Base-by-base conservation (phyloP, 2,329 filamentous ascomycete genomes). In the Torrubiellomyces zombiae region DNA sequence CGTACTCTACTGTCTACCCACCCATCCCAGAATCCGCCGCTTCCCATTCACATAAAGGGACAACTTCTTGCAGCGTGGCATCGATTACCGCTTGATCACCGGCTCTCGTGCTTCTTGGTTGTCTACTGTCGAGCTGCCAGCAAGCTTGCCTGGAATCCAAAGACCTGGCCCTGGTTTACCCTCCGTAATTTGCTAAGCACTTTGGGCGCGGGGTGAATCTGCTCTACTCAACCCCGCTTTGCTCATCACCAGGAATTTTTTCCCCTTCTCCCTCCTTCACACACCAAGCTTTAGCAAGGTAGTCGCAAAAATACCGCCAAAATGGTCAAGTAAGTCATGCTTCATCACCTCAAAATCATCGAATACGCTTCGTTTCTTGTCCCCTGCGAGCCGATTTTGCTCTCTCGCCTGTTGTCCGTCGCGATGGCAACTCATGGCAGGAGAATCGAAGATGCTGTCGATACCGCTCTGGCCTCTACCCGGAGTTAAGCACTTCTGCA, bases 321-420 rank as follows among this genome's bases (percentile, higher is more conserved):
- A 59, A 98, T 98, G 89, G 89, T 98, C 60, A 94, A 95, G 85
- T 94, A 78, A 78, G 85, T 86, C n/a, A 11, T 2, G 9, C 18
- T 7, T 20, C 18, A 10, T 20, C 3, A n/a, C n/a, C 15, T 20
- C 19, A 25, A n/a, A n/a, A n/a, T n/a, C n/a, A n/a, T n/a, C n/a
- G n/a, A n/a, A n/a, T n/a, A n/a, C n/a, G n/a, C n/a, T n/a, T n/a
- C n/a, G n/a, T 4, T 28, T 28, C 30, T 25, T 28, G 31, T 32
- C 20, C 20, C 24, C n/a, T 24, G 16, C 16, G 13, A 18, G 19
- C 16, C 21, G 7, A 13, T 28, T 28, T 28, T 21, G 22, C 2
- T 29, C 16, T 37, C 21, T 22, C 24, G 16, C 16, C 9, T 25
- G 26, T 25, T 18, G 15, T 25, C 9, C 15, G 17, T 11, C n/a